These are phyloP conservation scores for Talaromyces sp. DNA, from an alignment of 2,329 filamentous ascomycete species.

Conservation along the genomic window DNA sequence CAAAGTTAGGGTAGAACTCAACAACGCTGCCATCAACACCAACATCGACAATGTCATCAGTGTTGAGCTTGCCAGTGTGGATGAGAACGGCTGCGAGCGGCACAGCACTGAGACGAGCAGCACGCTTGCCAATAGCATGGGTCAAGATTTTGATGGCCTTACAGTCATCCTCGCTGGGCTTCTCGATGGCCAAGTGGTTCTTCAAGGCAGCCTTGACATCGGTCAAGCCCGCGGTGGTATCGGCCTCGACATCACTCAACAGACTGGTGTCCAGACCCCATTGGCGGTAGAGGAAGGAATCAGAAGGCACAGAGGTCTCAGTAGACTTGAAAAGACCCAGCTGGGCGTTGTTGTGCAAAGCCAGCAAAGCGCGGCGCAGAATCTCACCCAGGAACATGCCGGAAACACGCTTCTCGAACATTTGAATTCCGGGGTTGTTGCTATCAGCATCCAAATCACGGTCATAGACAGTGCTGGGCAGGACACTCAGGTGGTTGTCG, in stretches of 20 bases:
- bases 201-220: constrained; percentile 78
- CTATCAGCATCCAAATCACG: constrained; percentile 74
- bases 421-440: constrained; percentile 91
- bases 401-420: constrained; percentile 98
- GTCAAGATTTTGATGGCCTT: constrained; percentile 83
- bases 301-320: constrained; percentile 68
- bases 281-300: constrained; percentile 70
- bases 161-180: constrained; percentile 79
- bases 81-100: constrained; percentile 84
- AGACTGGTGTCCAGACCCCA: constrained; percentile 94
- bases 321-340: constrained; percentile 75
- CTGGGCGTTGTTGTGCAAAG: constrained; percentile 68
- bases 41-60: constrained; percentile 77
- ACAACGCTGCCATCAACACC: constrained; percentile 94
- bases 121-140: constrained; percentile 81
- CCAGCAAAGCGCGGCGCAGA: constrained; percentile 73
- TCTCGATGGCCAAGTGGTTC: constrained; percentile 73
- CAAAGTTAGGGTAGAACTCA: constrained; percentile 93
- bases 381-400: constrained; percentile 99
- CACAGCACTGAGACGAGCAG: constrained; percentile 83
- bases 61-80: constrained; percentile 71
- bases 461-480: constrained; percentile 86
- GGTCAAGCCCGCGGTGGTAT: constrained; percentile 71
- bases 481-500: constrained; percentile 85
- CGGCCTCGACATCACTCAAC: constrained; percentile 82